Conservation (phyloP, 169 alveolate species). For the Babesia divergens region DNA sequence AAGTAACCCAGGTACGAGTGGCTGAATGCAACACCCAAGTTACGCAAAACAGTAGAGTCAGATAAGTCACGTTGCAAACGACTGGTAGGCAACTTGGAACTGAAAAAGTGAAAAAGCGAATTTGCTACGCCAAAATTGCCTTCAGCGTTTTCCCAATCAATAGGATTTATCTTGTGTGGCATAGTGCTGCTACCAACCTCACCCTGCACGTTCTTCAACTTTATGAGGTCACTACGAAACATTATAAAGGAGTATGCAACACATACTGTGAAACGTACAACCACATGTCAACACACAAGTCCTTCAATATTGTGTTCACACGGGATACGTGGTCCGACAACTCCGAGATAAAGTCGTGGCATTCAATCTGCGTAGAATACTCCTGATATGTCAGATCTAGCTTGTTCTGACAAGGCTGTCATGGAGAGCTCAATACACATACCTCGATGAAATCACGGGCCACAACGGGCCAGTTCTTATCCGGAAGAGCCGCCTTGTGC, state of each 20-base stretch:
- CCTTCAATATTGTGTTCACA: conserved; percentile 84
- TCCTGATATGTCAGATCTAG: conserved; percentile 85
- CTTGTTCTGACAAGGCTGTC: conserved; percentile 13
- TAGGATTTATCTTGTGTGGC: conserved; percentile 98
- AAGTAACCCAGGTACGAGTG: conserved; percentile 81
- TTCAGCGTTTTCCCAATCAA: conserved; percentile 95
- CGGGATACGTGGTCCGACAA: conserved; percentile 81
- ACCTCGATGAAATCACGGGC: conserved; percentile 76
- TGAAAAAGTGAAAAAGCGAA: conserved; percentile 79
- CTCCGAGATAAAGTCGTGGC: conserved; percentile 90
- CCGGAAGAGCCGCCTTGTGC: conserved; percentile 87
- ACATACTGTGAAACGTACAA: conserved; percentile 80
- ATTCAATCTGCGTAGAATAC: conserved; percentile 91
- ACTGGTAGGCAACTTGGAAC: conserved; percentile 87
- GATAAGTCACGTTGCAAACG: conserved; percentile 93
- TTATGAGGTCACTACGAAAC: conserved; percentile 50
- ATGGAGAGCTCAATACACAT: not conserved
- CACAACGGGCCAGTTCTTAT: conserved; percentile 82
- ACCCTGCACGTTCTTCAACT: conserved; percentile 65
- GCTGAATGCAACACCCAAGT: conserved; percentile 86
- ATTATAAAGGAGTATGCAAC: not conserved
- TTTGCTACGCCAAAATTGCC: conserved; percentile 93
- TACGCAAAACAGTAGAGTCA: conserved; percentile 93
- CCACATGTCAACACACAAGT: conserved; percentile 93
- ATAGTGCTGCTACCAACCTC: conserved; percentile 97